A percentile compares a stretch with the other conserved stretches of the same genome.
Evolutionary conservation across 108 stramenopile genomes (phyloP).

Genomic region (Pseudonitzschia pungens): DNA sequence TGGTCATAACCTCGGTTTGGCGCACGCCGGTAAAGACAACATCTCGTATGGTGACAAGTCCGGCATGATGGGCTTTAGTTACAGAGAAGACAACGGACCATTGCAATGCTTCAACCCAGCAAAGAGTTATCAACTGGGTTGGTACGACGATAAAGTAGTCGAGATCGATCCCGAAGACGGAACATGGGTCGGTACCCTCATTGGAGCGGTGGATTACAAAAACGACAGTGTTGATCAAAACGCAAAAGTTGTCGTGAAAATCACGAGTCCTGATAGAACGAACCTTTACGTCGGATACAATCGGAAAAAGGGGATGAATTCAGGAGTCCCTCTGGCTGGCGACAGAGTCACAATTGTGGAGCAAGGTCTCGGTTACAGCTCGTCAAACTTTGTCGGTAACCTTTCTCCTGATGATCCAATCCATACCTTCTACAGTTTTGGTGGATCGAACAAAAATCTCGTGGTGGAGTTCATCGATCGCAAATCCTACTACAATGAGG

Average conservation of each 20-base stretch:
- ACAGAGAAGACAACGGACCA: constrained; percentile 38
- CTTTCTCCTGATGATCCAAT: background rate
- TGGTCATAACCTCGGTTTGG: constrained; percentile 45
- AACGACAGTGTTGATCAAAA: background rate
- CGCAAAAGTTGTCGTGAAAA: constrained; percentile 14
- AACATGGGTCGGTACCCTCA: constrained; percentile 4
- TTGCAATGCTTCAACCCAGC: constrained; percentile 64
- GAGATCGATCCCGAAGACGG: constrained; percentile 11
- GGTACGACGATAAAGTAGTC: constrained; percentile 37
- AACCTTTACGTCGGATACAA: constrained; percentile 43
- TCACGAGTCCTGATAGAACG: background rate
- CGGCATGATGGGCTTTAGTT: constrained; percentile 51
- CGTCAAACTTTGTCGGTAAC: background rate
- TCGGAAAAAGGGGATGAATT: constrained; percentile 33
- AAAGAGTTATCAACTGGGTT: constrained; percentile 51
- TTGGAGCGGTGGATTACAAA: constrained; percentile 25
- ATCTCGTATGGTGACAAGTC: constrained; percentile 20
- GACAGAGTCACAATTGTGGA: constrained; percentile 33
- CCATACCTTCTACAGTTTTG: constrained; percentile 1
- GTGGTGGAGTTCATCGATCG: background rate
- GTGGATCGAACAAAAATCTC: background rate
- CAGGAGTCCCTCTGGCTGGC: constrained; percentile 35
- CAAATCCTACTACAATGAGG: background rate
- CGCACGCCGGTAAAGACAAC: constrained; percentile 28
- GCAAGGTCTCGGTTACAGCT: background rate